These are phyloP conservation scores for Fusarium albosuccineum DNA, from an alignment of 2,329 filamentous ascomycete species.

Conservation along the genomic window DNA sequence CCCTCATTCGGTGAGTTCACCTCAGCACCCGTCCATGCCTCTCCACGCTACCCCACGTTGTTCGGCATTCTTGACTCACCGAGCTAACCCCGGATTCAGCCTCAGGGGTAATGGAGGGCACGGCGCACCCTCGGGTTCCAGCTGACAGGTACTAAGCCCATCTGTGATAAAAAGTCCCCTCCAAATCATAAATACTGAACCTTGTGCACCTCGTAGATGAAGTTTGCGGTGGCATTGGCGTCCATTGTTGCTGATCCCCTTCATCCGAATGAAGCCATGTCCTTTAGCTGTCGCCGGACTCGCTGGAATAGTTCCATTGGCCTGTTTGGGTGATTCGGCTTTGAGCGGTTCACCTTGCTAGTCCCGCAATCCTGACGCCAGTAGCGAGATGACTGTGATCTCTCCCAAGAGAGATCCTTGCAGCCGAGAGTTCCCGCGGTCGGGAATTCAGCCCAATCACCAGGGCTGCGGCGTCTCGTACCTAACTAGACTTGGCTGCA, in stretches of 20 bases:
- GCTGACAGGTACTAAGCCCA: not conserved
- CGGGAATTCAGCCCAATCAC: not conserved
- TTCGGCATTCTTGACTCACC: slow-evolving; percentile 30
- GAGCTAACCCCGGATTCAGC: slow-evolving; percentile 37
- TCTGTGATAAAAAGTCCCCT: not conserved
- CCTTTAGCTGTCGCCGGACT: not conserved
- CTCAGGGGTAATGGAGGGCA: slow-evolving; percentile 29
- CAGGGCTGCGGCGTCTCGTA: not conserved
- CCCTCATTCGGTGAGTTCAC: slow-evolving; percentile 3
- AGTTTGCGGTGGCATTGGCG: not conserved
- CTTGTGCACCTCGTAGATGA: not conserved
- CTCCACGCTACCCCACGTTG: slow-evolving; percentile 25
- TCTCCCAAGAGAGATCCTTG: not conserved
- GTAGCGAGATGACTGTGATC: not conserved
- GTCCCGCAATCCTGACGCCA: not conserved
- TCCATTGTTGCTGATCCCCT: not conserved
- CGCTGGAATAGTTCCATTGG: not conserved
- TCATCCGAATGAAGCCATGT: not conserved
- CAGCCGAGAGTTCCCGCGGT: slow-evolving; percentile 25
- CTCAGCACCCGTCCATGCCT: not conserved
- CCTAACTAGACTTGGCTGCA: not conserved
- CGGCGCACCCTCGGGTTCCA: slow-evolving; percentile 5
- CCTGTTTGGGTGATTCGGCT: slow-evolving; percentile 24
- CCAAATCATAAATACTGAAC: not conserved
- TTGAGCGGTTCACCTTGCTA: slow-evolving; percentile 10